A percentile compares a stretch with the other conserved stretches of the same genome.
Evolutionary conservation across 192 early-diverging fungal genomes (phyloP).

Genomic region (Mortierella antarctica): DNA sequence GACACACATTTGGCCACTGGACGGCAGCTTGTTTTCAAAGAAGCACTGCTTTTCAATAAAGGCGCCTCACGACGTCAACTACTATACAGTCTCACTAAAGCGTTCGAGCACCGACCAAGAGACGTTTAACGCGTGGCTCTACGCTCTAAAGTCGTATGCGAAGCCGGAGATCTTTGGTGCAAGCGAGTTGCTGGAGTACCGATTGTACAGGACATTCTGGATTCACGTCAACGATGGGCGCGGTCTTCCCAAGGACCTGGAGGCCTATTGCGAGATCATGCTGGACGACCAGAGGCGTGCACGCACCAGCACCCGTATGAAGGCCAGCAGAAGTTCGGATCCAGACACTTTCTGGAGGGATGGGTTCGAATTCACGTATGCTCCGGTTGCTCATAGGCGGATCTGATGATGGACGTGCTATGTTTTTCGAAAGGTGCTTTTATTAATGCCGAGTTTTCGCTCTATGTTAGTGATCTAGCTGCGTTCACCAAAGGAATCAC

Average conservation of each 20-base stretch:
- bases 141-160: slow-evolving; percentile 48
- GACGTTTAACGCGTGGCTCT: slow-evolving; percentile 38
- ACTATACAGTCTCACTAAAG: slow-evolving; percentile 41
- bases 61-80: slow-evolving; percentile 30
- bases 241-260: slow-evolving; percentile 32
- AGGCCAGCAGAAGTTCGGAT: slow-evolving; percentile 19
- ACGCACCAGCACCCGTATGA: slow-evolving; percentile 50
- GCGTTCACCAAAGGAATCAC: slow-evolving; percentile 41
- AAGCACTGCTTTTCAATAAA: slow-evolving; percentile 49
- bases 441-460: not conserved
- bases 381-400: not conserved
- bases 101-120: slow-evolving; percentile 38
- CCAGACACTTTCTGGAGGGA: slow-evolving; percentile 56
- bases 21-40: slow-evolving; percentile 41
- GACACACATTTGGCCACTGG: slow-evolving; percentile 44
- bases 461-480: slow-evolving; percentile 17
- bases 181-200: slow-evolving; percentile 31
- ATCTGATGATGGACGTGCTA: not conserved
- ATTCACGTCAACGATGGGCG: slow-evolving; percentile 47
- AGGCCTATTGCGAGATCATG: slow-evolving; percentile 59
- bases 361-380: slow-evolving; percentile 57
- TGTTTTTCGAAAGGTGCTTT: not conserved
- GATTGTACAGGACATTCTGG: slow-evolving; percentile 39
- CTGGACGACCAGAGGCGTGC: slow-evolving; percentile 57
- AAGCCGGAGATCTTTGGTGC: slow-evolving; percentile 50